A percentile compares a stretch with the other conserved stretches of the same genome.
Conservation (phyloP, 2,329 filamentous ascomycete species). For the Neopestalotiopsis sp. region DNA sequence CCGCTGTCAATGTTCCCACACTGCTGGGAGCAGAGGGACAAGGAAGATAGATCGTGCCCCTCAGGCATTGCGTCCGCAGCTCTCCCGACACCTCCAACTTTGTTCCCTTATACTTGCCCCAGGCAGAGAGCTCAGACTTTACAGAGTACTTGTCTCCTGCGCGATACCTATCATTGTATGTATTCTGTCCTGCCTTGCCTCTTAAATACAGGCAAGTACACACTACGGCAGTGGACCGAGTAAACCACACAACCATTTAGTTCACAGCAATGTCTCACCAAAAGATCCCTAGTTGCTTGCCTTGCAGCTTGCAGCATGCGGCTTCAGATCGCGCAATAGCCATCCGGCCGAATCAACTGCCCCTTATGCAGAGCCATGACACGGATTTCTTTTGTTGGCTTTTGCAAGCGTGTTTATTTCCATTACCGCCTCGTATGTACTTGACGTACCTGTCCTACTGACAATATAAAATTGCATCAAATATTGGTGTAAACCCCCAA, state of each 20-base stretch:
- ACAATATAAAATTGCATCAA: too few relatives aligned
- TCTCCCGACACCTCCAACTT: background rate
- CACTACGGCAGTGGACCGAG: too few relatives aligned
- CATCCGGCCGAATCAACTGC: slow-evolving; percentile 10
- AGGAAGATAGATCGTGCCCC: background rate
- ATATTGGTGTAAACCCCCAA: too few relatives aligned
- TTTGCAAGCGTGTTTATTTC: background rate
- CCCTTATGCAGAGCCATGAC: slow-evolving; percentile 6
- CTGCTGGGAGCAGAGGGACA: background rate
- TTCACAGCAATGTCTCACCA: background rate
- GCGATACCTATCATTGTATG: too few relatives aligned
- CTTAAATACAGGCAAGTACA: too few relatives aligned
- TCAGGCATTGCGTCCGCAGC: background rate
- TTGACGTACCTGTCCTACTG: too few relatives aligned
- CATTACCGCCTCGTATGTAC: background rate
- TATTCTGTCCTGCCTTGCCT: too few relatives aligned
- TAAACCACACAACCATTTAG: too few relatives aligned
- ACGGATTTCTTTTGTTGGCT: background rate
- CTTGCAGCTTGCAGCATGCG: slow-evolving; percentile 4
- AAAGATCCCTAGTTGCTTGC: background rate
- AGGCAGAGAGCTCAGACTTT: background rate
- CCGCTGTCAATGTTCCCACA: too few relatives aligned
- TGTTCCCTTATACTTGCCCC: background rate
- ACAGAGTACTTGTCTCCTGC: too few relatives aligned
- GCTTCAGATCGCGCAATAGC: background rate